Percentiles rank a stretch among this genome's conserved stretches.
Evolutionary conservation across 345 rosid species (phyloP).

Genomic region (Excoecaria agallocha): DNA sequence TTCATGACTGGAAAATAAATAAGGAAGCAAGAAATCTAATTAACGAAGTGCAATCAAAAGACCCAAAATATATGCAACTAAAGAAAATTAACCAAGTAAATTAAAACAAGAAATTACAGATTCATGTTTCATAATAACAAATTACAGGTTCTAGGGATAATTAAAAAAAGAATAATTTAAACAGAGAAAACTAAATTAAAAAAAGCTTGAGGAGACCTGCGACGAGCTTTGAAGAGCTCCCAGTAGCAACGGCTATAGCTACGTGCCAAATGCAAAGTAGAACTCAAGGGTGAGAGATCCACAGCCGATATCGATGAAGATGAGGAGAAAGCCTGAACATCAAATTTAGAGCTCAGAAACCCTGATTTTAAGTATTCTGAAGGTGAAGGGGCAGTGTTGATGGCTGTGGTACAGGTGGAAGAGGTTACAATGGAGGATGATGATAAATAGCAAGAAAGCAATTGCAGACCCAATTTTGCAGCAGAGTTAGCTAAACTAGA

Average conservation of each 20-base stretch:
- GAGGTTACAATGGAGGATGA: slow-evolving; percentile 1
- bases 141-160: no score
- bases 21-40: no score
- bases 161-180: not conserved
- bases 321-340: slow-evolving; percentile 37
- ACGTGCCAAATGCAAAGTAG: slow-evolving; percentile 35
- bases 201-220: slow-evolving; percentile 48
- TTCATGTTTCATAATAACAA: no score
- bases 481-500: not conserved
- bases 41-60: no score
- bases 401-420: slow-evolving; percentile 15
- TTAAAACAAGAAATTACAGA: no score
- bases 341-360: slow-evolving; percentile 26
- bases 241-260: slow-evolving; percentile 76
- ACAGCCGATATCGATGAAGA: slow-evolving; percentile 23
- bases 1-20: no score
- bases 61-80: no score
- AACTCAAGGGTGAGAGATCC: slow-evolving; percentile 31
- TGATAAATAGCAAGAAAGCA: slow-evolving; percentile 18
- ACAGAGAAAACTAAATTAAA: not conserved
- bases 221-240: slow-evolving; percentile 97
- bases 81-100: no score
- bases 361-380: slow-evolving; percentile 33
- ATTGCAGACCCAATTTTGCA: not conserved
- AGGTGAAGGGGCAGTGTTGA: slow-evolving; percentile 10